A percentile compares a stretch with the other conserved stretches of the same genome.
Evolutionary conservation across 345 rosid genomes (phyloP).

Genomic region (Dovyalis caffra): DNA sequence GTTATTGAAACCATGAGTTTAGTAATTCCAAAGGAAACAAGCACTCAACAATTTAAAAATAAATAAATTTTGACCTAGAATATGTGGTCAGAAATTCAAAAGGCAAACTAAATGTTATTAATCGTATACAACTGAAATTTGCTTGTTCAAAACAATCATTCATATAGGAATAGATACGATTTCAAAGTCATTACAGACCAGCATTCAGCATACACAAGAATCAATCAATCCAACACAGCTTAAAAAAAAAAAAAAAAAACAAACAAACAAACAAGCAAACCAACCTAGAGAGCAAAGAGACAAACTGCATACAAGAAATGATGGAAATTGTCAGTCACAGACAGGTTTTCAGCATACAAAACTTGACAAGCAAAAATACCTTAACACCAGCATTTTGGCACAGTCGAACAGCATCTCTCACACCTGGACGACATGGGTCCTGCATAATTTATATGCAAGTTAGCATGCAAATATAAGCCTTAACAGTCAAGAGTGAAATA

Average conservation of each 20-base stretch:
- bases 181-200: not conserved
- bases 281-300: not conserved
- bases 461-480: not conserved
- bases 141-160: not conserved
- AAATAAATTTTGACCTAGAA: not conserved
- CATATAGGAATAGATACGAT: not conserved
- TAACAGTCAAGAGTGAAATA: not conserved
- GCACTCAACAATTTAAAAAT: not conserved
- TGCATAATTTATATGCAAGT: constrained; percentile 4
- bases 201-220: not conserved
- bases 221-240: not conserved
- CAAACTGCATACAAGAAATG: not conserved
- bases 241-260: not conserved
- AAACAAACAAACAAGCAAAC: too few species aligned
- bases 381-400: constrained; percentile 37
- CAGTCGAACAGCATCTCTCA: constrained; percentile 29
- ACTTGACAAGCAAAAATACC: constrained; percentile 14
- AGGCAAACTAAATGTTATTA: not conserved
- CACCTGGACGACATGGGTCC: constrained; percentile 38
- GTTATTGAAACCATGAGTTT: not conserved
- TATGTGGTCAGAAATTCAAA: not conserved
- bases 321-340: not conserved
- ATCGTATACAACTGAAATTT: not conserved
- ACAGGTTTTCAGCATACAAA: not conserved
- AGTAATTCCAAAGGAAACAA: not conserved